Percentiles rank a stretch among this genome's conserved stretches.
Evolutionary conservation across 768 basidiomycete species (phyloP).

Genomic region (Boletus pseudopeckii): DNA sequence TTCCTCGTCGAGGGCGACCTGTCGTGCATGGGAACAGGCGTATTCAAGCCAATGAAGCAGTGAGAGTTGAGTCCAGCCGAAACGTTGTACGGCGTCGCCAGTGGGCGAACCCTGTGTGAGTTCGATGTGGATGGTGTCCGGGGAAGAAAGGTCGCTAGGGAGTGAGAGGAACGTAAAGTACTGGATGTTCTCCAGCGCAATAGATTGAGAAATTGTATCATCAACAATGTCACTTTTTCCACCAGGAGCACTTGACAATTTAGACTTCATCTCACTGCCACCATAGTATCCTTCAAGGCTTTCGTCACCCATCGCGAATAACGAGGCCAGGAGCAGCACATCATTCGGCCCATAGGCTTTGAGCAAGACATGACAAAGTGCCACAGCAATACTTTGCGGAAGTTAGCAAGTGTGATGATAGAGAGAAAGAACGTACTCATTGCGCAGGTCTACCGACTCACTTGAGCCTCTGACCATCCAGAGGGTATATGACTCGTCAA

Average conservation of each 20-base stretch:
- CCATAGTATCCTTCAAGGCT: neutral
- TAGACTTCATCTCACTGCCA: neutral
- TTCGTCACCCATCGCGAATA: slow-evolving; percentile 2
- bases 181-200: neutral
- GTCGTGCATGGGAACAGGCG: neutral
- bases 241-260: neutral
- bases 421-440: slow-evolving; percentile 3
- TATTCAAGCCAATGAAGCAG: neutral
- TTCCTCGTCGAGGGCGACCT: neutral
- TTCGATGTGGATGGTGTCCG: neutral
- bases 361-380: slow-evolving; percentile 6
- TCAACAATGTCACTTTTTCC: neutral
- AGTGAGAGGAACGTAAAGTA: neutral
- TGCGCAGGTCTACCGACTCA: neutral
- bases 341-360: slow-evolving; percentile 7
- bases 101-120: neutral
- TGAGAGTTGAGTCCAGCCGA: neutral
- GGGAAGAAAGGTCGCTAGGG: neutral
- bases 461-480: slow-evolving; percentile 2
- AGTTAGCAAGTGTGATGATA: neutral
- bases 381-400: neutral
- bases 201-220: neutral
- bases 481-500: neutral
- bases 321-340: slow-evolving; percentile 9
- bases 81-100: neutral